These are phyloP conservation scores for Keqinozyma sinolaborantium DNA, from an alignment of 1,139 yeast genomes.

Conservation along the genomic window DNA sequence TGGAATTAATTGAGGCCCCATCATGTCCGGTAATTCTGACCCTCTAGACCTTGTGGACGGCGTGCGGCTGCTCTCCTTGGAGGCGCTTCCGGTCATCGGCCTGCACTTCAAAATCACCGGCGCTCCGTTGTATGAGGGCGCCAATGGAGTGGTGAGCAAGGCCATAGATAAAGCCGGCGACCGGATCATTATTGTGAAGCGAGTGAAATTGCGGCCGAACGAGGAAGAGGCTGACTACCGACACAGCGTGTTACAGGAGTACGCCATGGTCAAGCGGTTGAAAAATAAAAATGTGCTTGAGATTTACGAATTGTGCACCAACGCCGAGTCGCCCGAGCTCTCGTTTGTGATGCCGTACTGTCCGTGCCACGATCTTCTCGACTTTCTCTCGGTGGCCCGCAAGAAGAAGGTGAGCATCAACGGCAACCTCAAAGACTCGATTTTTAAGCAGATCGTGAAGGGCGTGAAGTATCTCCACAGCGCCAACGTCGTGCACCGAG, in stretches of 20 bases:
- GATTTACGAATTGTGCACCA: constrained; percentile 20
- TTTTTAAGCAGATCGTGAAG: constrained; percentile 45
- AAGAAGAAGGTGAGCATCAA: constrained; percentile 25
- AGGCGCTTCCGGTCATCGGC: too few relatives aligned
- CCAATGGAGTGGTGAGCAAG: constrained; percentile 37
- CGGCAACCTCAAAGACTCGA: constrained; percentile 37
- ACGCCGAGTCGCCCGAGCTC: constrained; percentile 14
- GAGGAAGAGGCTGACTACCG: constrained; percentile 12
- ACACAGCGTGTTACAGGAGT: constrained; percentile 28
- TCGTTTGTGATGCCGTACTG: constrained; percentile 40
- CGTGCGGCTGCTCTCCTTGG: too few relatives aligned
- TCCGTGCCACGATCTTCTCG: constrained; percentile 46
- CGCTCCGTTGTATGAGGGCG: constrained; percentile 41
- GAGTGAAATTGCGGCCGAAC: constrained; percentile 17
- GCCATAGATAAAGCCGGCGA: constrained; percentile 21
- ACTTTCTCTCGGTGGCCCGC: constrained; percentile 35
- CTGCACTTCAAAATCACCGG: constrained; percentile 18
- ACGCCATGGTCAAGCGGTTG: constrained; percentile 22
- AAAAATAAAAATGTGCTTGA: constrained; percentile 28
- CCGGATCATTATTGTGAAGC: constrained; percentile 26
- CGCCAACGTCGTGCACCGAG: constrained; percentile 46
- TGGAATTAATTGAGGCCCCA: too few relatives aligned
- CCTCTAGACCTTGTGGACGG: too few relatives aligned
- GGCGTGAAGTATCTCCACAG: constrained; percentile 46
- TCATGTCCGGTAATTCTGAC: too few relatives aligned